Conservation (phyloP, 2,329 filamentous ascomycete genomes). For the Metarhizium album region DNA sequence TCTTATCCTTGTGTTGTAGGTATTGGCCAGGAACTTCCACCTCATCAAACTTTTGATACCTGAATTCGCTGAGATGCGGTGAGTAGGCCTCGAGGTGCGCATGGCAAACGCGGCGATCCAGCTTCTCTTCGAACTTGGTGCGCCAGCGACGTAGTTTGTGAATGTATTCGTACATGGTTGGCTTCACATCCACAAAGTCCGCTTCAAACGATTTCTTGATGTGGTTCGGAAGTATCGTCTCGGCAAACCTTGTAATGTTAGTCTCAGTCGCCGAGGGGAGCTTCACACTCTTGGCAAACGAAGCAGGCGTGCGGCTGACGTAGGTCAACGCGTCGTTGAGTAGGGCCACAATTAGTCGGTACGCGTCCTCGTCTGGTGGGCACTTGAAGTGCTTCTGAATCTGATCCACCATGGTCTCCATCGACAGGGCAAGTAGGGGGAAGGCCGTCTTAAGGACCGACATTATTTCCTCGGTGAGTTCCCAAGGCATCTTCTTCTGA, state of each 20-base stretch:
- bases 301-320: slow-evolving; percentile 74
- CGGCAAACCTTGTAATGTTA: slow-evolving; percentile 92
- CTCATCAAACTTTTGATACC: slow-evolving; percentile 96
- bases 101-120: slow-evolving; percentile 68
- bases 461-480: slow-evolving; percentile 92
- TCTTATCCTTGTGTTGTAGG: slow-evolving; percentile 94
- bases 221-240: slow-evolving; percentile 88
- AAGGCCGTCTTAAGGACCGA: slow-evolving; percentile 94
- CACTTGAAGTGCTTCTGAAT: slow-evolving; percentile 99
- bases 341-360: slow-evolving; percentile 90
- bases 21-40: slow-evolving; percentile 98
- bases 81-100: slow-evolving; percentile 77
- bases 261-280: slow-evolving; percentile 82
- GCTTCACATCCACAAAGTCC: slow-evolving; percentile 93
- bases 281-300: slow-evolving; percentile 86
- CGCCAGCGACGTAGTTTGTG: slow-evolving; percentile 93
- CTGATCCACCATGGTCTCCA: slow-evolving; percentile 99
- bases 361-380: slow-evolving; percentile 94
- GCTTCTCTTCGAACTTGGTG: slow-evolving; percentile 94
- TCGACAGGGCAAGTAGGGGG: slow-evolving; percentile 85
- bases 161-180: slow-evolving; percentile 97
- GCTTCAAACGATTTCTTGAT: slow-evolving; percentile 93
- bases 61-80: slow-evolving; percentile 88
- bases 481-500: slow-evolving; percentile 79
- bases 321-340: slow-evolving; percentile 93